These are phyloP conservation scores for Ajuga chamaepitys DNA, from an alignment of 257 asterid genomes.

Conservation along the genomic window DNA sequence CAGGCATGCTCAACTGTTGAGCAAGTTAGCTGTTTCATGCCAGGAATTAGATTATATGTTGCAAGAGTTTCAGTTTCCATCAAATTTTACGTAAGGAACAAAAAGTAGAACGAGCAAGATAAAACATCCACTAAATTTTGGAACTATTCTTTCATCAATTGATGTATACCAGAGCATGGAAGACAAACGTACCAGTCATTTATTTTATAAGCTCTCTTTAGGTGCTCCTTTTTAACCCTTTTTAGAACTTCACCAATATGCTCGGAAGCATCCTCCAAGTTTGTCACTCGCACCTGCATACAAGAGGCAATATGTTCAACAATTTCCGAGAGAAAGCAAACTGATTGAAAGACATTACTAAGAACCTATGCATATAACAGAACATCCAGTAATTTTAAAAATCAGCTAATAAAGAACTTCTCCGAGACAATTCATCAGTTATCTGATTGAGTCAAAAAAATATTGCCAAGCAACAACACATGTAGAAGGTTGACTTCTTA, in stretches of 20 bases:
- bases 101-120: background rate
- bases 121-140: background rate
- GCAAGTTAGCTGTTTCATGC: background rate
- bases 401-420: background rate
- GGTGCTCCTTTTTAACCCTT: conserved; percentile 85
- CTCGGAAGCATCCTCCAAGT: conserved; percentile 89
- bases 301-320: background rate
- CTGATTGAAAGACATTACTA: background rate
- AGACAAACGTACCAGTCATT: conserved; percentile 44
- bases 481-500: no score
- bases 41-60: no score
- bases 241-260: conserved; percentile 92
- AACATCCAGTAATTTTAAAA: background rate
- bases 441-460: background rate
- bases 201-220: conserved; percentile 79
- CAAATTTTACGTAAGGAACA: background rate
- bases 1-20: background rate
- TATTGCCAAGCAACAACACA: background rate
- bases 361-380: background rate
- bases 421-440: background rate
- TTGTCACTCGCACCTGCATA: conserved; percentile 81
- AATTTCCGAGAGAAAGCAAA: background rate
- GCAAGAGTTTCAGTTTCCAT: no score
- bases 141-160: background rate
- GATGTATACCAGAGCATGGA: background rate